Conservation (phyloP, 139 green algal genomes). For the Chlamydomonas sphaeroides region DNA sequence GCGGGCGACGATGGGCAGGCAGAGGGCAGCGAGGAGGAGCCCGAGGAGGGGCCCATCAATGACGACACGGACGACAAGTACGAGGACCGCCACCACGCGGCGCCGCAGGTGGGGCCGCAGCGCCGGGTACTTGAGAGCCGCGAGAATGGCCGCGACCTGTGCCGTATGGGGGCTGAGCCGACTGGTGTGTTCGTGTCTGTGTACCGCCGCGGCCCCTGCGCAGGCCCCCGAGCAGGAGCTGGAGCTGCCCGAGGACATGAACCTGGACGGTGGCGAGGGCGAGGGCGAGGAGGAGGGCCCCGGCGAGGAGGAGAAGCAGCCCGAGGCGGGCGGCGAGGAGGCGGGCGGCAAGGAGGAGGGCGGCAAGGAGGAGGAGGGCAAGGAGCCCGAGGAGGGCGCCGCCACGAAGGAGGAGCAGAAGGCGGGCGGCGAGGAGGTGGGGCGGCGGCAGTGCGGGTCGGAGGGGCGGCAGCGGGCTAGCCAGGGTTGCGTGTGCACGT, state of each 20-base stretch:
- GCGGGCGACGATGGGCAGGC: conserved; percentile 40
- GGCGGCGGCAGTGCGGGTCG: conserved; percentile 15
- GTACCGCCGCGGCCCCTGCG: background rate
- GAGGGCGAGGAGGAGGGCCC: conserved; percentile 48
- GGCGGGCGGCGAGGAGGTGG: conserved; percentile 43
- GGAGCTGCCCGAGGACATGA: conserved; percentile 85
- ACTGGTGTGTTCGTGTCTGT: no score
- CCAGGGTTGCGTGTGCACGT: no score
- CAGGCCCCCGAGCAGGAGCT: conserved; percentile 76
- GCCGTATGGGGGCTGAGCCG: no score
- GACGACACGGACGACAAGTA: conserved; percentile 59
- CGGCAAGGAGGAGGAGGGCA: conserved; percentile 13
- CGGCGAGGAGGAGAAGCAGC: conserved; percentile 45
- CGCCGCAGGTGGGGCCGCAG: conserved; percentile 63
- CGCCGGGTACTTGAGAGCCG: no score
- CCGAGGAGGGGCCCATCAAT: conserved; percentile 55
- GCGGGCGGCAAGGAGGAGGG: conserved; percentile 42
- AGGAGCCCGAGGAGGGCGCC: conserved; percentile 47
- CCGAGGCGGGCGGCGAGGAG: conserved; percentile 12
- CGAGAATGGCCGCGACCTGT: no score
- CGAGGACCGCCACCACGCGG: conserved; percentile 36
- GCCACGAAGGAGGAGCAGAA: conserved; percentile 18
- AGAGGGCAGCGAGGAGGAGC: conserved; percentile 54
- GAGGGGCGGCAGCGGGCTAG: no score
- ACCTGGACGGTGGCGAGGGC: conserved; percentile 79